Conservation (phyloP, 257 asterid species). For the Gardenia jasminoides region DNA sequence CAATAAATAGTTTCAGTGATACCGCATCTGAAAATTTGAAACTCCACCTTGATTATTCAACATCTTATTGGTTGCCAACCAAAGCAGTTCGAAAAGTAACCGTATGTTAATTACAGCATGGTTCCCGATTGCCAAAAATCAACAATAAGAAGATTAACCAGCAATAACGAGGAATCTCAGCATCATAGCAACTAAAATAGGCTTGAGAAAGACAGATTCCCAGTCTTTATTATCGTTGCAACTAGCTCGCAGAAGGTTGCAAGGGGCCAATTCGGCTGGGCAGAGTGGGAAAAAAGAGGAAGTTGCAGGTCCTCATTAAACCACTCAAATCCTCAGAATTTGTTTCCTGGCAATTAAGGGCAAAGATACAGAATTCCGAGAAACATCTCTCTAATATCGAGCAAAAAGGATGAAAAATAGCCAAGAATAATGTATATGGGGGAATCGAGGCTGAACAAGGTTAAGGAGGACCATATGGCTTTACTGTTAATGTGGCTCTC, state of each 20-base stretch:
- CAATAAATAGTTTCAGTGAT: too few species aligned
- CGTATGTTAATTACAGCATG: too few species aligned
- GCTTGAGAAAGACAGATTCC: not conserved
- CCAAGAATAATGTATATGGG: not conserved
- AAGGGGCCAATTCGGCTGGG: not conserved
- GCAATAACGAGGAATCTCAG: too few species aligned
- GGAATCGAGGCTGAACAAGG: not conserved
- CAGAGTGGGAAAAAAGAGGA: conserved; percentile 3
- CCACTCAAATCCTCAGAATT: not conserved
- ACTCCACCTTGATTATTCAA: too few species aligned
- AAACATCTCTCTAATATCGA: conserved; percentile 9
- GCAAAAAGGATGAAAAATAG: not conserved
- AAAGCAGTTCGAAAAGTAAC: too few species aligned
- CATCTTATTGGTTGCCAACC: too few species aligned
- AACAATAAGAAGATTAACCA: too few species aligned
- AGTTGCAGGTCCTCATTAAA: conserved; percentile 1
- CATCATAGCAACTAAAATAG: too few species aligned
- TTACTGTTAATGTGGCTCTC: not conserved
- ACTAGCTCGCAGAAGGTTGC: not conserved
- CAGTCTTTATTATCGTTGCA: not conserved
- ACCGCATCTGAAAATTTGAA: too few species aligned
- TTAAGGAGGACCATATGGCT: not conserved
- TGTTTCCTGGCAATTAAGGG: conserved; percentile 1
- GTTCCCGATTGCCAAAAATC: too few species aligned
- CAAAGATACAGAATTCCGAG: not conserved